These are phyloP conservation scores for Colletotrichum horii DNA, from an alignment of 2,329 filamentous ascomycete species.

Conservation along the genomic window DNA sequence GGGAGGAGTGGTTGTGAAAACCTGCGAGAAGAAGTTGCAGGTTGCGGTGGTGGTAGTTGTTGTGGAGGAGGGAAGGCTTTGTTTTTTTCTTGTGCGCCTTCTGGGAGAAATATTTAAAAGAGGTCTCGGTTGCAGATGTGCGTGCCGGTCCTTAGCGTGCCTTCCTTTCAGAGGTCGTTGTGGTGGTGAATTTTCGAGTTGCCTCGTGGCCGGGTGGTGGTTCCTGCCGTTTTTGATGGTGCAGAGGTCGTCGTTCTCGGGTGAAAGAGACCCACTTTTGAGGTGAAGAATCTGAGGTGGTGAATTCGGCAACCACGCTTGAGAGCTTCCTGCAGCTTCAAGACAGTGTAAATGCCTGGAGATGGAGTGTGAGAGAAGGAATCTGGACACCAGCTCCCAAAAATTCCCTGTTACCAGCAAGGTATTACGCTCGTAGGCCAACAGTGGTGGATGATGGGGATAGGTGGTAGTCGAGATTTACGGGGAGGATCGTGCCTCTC, in stretches of 20 bases:
- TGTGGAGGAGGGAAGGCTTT: not conserved
- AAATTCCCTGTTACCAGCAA: not conserved
- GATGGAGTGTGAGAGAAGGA: not conserved
- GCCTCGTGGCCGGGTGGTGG: not conserved
- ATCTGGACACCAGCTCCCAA: not conserved
- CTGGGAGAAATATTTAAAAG: not conserved
- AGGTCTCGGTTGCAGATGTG: not conserved
- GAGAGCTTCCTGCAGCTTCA: not conserved
- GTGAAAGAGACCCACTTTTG: conserved; percentile 9
- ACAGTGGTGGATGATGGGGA: not conserved
- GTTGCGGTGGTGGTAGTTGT: not conserved
- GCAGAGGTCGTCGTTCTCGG: not conserved
- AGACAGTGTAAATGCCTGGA: not conserved
- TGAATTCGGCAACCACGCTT: not conserved
- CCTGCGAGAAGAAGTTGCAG: not conserved
- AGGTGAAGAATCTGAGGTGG: not conserved
- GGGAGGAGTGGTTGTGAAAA: not conserved
- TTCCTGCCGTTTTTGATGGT: conserved; percentile 4
- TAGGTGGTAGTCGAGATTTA: not conserved
- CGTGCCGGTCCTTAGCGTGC: not conserved
- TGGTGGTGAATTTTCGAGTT: not conserved
- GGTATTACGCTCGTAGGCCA: conserved; percentile 12
- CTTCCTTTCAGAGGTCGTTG: not conserved
- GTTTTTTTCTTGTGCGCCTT: not conserved
- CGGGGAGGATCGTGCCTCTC: not conserved